Conservation (phyloP, 805 yeast species). For the Sugiyamaella qingdaonensis region DNA sequence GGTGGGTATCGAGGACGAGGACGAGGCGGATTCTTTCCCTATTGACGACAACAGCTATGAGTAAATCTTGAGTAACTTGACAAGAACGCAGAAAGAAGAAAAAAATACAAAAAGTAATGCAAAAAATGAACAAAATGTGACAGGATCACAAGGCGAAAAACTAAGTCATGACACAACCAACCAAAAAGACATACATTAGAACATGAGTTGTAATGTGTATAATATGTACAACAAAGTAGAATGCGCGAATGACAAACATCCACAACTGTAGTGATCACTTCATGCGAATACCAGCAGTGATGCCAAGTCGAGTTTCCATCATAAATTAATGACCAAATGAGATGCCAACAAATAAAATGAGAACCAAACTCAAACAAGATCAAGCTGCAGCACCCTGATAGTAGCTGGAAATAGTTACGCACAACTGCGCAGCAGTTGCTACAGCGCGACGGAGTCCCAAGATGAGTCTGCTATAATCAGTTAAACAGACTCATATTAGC, state of each 20-base stretch:
- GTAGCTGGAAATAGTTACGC: too few species aligned
- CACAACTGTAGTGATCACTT: neutral
- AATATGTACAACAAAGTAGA: neutral
- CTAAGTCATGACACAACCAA: neutral
- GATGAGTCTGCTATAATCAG: too few species aligned
- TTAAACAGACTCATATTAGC: too few species aligned
- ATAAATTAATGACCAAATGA: too few species aligned
- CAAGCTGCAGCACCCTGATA: too few species aligned
- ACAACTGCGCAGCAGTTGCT: too few species aligned
- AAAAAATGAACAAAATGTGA: neutral
- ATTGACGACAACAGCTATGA: slow-evolving; percentile 27
- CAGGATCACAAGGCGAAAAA: neutral
- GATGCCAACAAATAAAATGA: too few species aligned
- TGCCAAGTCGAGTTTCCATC: too few species aligned
- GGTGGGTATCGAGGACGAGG: slow-evolving; percentile 38
- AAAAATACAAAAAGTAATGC: neutral
- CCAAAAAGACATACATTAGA: neutral
- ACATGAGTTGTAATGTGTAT: neutral
- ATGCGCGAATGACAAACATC: neutral
- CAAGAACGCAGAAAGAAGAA: neutral
- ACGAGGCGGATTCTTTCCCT: slow-evolving; percentile 45
- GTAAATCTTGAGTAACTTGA: neutral
- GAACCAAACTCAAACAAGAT: too few species aligned
- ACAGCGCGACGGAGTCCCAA: too few species aligned
- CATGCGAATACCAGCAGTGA: too few species aligned